phyloP scores from a whole-genome alignment of 169 alveolate genomes.

The Babesia divergens region DNA sequence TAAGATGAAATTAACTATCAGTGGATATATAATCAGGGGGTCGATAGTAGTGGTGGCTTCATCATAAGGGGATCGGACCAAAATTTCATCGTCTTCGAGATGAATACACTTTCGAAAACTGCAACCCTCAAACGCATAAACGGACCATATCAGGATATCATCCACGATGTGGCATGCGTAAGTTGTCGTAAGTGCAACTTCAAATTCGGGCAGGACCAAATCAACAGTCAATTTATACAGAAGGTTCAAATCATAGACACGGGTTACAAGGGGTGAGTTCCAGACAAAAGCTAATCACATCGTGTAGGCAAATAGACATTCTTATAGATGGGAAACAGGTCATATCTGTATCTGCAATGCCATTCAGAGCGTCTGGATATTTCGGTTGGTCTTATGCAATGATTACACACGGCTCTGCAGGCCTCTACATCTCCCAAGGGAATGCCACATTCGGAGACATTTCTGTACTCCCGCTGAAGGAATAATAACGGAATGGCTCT shows the following conservation, averaged over 20 bases:
- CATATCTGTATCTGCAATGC: background rate
- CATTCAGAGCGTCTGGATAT: constrained; percentile 19
- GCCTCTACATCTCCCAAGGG: constrained; percentile 46
- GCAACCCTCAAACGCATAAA: constrained; percentile 43
- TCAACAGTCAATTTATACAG: constrained; percentile 54
- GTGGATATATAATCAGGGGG: constrained; percentile 10
- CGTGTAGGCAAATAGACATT: constrained; percentile 13
- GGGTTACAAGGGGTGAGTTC: constrained; percentile 59
- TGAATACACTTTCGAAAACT: constrained; percentile 55
- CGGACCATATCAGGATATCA: constrained; percentile 3
- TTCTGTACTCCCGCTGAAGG: constrained; percentile 39
- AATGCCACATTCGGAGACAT: constrained; percentile 63
- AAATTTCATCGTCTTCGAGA: constrained; percentile 24
- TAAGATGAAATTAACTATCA: background rate
- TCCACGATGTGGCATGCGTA: constrained; percentile 41
- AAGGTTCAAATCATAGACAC: constrained; percentile 45
- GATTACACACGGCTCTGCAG: background rate
- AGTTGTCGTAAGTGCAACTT: background rate
- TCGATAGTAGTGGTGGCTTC: constrained; percentile 51
- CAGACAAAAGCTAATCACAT: background rate
- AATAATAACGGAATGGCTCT: background rate
- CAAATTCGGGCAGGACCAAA: constrained; percentile 21
- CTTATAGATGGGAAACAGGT: constrained; percentile 27
- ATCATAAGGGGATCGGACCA: constrained; percentile 33
- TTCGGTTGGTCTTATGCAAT: constrained; percentile 10